Conservation (phyloP, 495 filamentous ascomycete species). For the Trichocladium antarcticum region DNA sequence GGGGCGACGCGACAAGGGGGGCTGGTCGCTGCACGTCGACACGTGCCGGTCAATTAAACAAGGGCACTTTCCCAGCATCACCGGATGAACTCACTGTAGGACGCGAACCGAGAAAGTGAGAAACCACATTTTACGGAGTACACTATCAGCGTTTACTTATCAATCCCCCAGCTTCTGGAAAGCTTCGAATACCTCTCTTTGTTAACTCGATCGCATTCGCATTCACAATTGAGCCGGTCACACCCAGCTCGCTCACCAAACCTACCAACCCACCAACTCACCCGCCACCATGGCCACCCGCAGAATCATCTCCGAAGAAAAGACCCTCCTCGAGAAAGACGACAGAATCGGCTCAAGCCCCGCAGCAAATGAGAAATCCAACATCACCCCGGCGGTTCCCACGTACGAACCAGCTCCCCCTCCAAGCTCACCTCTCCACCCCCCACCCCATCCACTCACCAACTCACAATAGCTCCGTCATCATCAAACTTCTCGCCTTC, state of each 20-base stretch:
- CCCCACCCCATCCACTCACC: slow-evolving; percentile 12
- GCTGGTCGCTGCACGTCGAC: slow-evolving; percentile 6
- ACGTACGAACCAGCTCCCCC: slow-evolving; percentile 40
- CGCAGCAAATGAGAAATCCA: slow-evolving; percentile 32
- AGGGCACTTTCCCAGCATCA: neutral
- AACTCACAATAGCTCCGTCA: slow-evolving; percentile 53
- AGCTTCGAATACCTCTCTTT: no score
- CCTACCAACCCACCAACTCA: slow-evolving; percentile 4
- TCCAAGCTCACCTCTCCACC: no score
- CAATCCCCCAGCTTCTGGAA: no score
- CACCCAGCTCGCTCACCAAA: no score
- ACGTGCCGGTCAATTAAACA: slow-evolving; percentile 10
- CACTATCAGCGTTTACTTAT: no score
- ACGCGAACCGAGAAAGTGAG: no score
- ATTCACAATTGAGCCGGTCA: no score
- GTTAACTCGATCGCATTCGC: no score
- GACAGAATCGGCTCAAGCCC: slow-evolving; percentile 33
- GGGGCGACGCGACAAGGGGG: slow-evolving; percentile 14
- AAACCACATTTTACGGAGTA: no score
- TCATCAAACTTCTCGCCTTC: slow-evolving; percentile 79
- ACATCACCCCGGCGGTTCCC: slow-evolving; percentile 58
- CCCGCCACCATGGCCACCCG: slow-evolving; percentile 48
- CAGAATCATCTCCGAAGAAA: slow-evolving; percentile 45
- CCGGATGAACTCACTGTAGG: no score
- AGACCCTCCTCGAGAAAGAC: slow-evolving; percentile 43